phyloP scores from a whole-genome alignment of 768 basidiomycete genomes.

The Psilocybe cubensis region DNA sequence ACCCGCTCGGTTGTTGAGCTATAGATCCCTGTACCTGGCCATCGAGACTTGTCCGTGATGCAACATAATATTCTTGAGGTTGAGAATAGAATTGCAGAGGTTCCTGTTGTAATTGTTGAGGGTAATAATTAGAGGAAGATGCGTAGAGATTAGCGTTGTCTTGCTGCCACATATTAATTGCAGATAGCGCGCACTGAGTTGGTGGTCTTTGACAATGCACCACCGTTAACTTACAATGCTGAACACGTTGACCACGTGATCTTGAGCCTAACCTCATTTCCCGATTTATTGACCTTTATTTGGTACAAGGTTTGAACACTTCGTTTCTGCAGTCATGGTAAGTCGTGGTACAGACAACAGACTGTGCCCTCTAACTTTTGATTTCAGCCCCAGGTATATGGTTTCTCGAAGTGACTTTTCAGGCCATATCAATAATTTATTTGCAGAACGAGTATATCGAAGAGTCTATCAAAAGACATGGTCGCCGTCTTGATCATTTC shows the following conservation, averaged over 20 bases:
- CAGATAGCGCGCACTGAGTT: not conserved
- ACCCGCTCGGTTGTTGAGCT: slow-evolving; percentile 48
- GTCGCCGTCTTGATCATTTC: slow-evolving; percentile 92
- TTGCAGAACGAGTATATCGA: slow-evolving; percentile 97
- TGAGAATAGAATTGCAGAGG: slow-evolving; percentile 83
- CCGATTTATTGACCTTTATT: slow-evolving; percentile 31
- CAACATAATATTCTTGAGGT: slow-evolving; percentile 56
- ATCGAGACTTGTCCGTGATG: slow-evolving; percentile 78
- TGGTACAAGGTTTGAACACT: slow-evolving; percentile 21
- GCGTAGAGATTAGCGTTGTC: slow-evolving; percentile 63
- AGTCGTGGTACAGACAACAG: slow-evolving; percentile 18
- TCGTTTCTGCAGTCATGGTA: slow-evolving; percentile 44
- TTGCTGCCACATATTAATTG: slow-evolving; percentile 68
- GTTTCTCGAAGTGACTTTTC: not conserved
- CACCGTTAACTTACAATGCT: not conserved
- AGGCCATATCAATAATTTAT: not conserved
- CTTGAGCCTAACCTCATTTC: slow-evolving; percentile 1
- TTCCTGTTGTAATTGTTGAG: slow-evolving; percentile 51
- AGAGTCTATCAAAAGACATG: slow-evolving; percentile 97
- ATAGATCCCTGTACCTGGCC: slow-evolving; percentile 65
- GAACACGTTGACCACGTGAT: slow-evolving; percentile 35
- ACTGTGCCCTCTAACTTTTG: slow-evolving; percentile 12
- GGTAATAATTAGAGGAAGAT: slow-evolving; percentile 60
- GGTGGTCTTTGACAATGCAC: not conserved
- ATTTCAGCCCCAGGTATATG: slow-evolving; percentile 67